Percentiles rank a stretch among this genome's conserved stretches.
Evolutionary conservation across 2,329 filamentous ascomycete genomes (phyloP).

Genomic region (Phoma herbarum): DNA sequence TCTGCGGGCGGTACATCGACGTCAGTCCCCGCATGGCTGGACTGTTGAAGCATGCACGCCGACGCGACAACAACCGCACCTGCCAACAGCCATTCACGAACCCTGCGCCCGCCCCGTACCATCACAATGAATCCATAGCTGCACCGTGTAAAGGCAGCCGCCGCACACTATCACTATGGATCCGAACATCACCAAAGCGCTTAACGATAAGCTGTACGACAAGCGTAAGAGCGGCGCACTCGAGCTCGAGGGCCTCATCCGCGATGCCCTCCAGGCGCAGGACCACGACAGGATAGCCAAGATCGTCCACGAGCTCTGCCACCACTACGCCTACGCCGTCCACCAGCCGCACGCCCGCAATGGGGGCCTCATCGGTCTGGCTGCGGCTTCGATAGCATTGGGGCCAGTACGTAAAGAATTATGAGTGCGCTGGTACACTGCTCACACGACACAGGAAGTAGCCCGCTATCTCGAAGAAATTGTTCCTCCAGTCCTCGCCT

Average conservation of each 20-base stretch:
- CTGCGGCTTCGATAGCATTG: constrained; percentile 93
- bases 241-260: constrained; percentile 90
- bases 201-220: constrained; percentile 99
- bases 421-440: neutral
- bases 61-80: constrained; percentile 22
- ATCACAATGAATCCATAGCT: constrained; percentile 20
- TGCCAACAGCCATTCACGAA: constrained; percentile 13
- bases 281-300: constrained; percentile 83
- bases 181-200: constrained; percentile 82
- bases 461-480: constrained; percentile 92
- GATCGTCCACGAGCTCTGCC: constrained; percentile 94
- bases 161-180: constrained; percentile 70
- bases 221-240: constrained; percentile 96
- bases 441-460: constrained; percentile 71
- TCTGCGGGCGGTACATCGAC: constrained; percentile 16
- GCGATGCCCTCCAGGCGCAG: constrained; percentile 78
- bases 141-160: constrained; percentile 40
- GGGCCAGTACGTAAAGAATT: constrained; percentile 74
- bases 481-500: constrained; percentile 93
- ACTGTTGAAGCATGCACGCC: constrained; percentile 12
- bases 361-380: constrained; percentile 92
- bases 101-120: constrained; percentile 7
- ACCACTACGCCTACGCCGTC: constrained; percentile 96
- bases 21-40: constrained; percentile 12
- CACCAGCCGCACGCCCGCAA: constrained; percentile 97